Base-by-base conservation (phyloP, 139 green algal species). In the Auxenochlorella pyrenoidosa region DNA sequence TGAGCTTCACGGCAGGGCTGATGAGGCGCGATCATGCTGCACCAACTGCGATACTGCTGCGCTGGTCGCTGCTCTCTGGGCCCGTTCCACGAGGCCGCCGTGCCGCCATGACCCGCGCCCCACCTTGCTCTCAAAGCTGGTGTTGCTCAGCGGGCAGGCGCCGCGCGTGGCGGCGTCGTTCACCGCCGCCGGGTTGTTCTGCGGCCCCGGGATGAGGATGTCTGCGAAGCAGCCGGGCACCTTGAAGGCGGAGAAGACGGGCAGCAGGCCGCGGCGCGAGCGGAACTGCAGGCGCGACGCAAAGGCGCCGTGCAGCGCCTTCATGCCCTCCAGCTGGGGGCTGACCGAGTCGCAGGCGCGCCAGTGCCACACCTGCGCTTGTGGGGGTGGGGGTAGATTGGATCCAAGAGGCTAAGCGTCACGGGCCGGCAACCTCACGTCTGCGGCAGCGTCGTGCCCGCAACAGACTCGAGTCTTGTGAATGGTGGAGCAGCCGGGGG, bases 351-450 rank as follows among this genome's bases (percentile, higher is more conserved):
- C 68, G 68, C 68, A 75, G 28, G 28, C 68, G 28, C 34, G 32
- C 68, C 68, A 75, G 68, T 41, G 68, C 68, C 68, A 75, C 68
- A 75, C 68, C 68, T 75, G 68, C 68, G n/a, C 2, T n/a, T n/a
- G n/a, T n/a, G n/a, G n/a, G n/a, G n/a, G n/a, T n/a, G n/a, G n/a
- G n/a, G n/a, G n/a, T n/a, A n/a, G n/a, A n/a, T n/a, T n/a, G n/a
- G n/a, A n/a, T n/a, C n/a, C n/a, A n/a, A n/a, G n/a, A n/a, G n/a
- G n/a, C n/a, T n/a, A n/a, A n/a, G n/a, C n/a, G n/a, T n/a, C n/a
- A n/a, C n/a, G n/a, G n/a, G n/a, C n/a, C n/a, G n/a, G n/a, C n/a
- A n/a, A n/a, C n/a, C n/a, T n/a, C n/a, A n/a, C n/a, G n/a, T n/a
- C n/a, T n/a, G n/a, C n/a, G n/a, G n/a, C n/a, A n/a, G n/a, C n/a